These are phyloP conservation scores for Pelargonium citronellum DNA, from an alignment of 441 rosid genomes.

Conservation along the genomic window DNA sequence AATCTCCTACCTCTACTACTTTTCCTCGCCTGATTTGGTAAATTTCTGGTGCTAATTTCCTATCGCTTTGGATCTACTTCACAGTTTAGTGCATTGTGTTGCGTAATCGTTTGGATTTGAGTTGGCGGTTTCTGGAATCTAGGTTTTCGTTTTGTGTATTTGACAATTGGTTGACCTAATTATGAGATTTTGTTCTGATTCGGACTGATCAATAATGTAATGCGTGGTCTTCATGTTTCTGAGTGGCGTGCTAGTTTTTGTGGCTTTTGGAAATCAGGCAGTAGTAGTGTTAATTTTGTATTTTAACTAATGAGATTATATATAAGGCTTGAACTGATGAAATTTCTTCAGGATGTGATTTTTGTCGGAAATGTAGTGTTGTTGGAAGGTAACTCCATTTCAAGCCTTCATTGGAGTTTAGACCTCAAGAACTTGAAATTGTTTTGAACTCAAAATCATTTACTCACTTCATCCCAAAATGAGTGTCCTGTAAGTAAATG, in stretches of 20 bases:
- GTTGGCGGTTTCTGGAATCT: not conserved
- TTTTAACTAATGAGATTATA: not conserved
- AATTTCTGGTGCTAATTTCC: constrained; percentile 12
- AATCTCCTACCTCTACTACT: constrained; percentile 54
- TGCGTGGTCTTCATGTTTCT: not conserved
- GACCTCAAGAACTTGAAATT: not conserved
- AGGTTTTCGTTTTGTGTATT: not conserved
- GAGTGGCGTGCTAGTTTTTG: not conserved
- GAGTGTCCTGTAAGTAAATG: no score
- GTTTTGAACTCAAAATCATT: not conserved
- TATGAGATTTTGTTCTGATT: not conserved
- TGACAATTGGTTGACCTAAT: not conserved
- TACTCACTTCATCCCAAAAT: no score
- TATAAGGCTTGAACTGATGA: not conserved
- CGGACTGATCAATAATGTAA: not conserved
- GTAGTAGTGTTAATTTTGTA: not conserved
- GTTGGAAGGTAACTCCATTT: not conserved
- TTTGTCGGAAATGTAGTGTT: not conserved
- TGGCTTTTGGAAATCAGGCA: not conserved
- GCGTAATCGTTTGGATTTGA: not conserved
- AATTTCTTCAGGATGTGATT: not conserved
- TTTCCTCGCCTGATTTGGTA: constrained; percentile 60
- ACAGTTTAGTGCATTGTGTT: constrained; percentile 1
- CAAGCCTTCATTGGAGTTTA: not conserved
- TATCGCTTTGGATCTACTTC: constrained; percentile 10